Base-by-base conservation (phyloP, 2,329 filamentous ascomycete species). In the Curvularia spicifera region DNA sequence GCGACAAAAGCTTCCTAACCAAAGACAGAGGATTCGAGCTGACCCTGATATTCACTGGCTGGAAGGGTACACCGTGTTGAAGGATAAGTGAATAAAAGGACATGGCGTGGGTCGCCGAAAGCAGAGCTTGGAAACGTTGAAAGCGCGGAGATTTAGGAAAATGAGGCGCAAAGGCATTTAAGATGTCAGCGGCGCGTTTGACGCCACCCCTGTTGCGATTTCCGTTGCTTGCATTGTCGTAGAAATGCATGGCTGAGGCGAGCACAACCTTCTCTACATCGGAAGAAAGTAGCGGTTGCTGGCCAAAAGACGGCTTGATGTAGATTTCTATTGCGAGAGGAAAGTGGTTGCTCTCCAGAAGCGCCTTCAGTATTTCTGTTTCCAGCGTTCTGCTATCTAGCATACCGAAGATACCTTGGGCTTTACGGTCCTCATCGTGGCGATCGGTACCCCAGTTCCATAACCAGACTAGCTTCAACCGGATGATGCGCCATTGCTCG, bases 201-300 rank as follows among this genome's bases (percentile, higher is more conserved):
- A 95, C 82, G 0, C 89, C 89, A 15, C 91, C 91, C 64, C 91
- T 83, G 1, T 85, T 90, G 54, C 86, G 86, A 67, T 94, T 93
- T 0, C 90, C 89, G 68, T 95, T 95, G 22, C 89, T 91, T 3
- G 91, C 91, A 70, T 91, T 91, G 69, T 95, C 91, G 70, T 93
- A 95, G 4, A 89, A 85, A 53, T 85, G 82, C 79, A 93, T 84
- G 1, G 89, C 88, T 46, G 87, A 82, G 1, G 81, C 81, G 42
- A 90, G 78, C 8, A 92, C 80, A 1, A 86, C 85, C 4, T 86
- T 82, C 68, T 87, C 84, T 1, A 91, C 76, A 6, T 82, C 73
- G 3, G 82, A 75, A 2, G 72, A 68, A 2, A 82, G 69, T 3
- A 91, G 78, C 4, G 84, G 83, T 3, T 73, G 76, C 18, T 85